Evolutionary conservation across 2,329 filamentous ascomycete species (phyloP), one percentile per base, ranked within the genome.

Genomic region (Exophiala calicioides): DNA sequence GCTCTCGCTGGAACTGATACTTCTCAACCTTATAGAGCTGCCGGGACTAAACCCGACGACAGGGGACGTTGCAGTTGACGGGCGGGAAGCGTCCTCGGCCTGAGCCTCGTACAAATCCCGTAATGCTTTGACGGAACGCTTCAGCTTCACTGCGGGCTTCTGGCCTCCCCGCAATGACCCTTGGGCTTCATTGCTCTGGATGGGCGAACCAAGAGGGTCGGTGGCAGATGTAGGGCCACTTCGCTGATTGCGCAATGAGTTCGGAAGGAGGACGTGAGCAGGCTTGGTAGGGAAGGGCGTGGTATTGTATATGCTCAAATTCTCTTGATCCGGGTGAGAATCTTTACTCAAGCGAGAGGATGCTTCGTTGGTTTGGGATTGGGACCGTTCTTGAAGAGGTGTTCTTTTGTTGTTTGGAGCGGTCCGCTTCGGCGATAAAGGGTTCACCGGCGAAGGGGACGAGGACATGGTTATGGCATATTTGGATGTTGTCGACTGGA

Each of bases 211-310:
- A 13, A 55, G 50, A 31, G 38, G 34, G 15, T 52, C 44, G 30
- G 21, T 36, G 24, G 33, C 41, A 4, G 42, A 33, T 34, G 50
- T 51, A 5, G 36, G 45, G n/a, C 46, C 32, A 31, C 51, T 52
- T 37, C 44, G 53, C 44, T 57, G 46, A 30, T 52, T 56, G 18
- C 50, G 49, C 15, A 59, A 63, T 3, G 68, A 64, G 30, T 63
- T 65, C 4, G 71, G 71, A 10, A 70, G 53, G 21, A 74, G 61
- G 16, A 74, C 62, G 53, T 74, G 71, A 38, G 69, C 68, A 12
- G 70, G 68, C 46, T 72, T 74, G 9, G 71, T 73, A n/a, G 71
- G 71, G 54, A 69, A 74, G 12, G 71, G 71, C 12, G 65, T 70
- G 27, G 65, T 57, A 8, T 65, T 62, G 56, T 71, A 72, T 39